Conservation (phyloP, 2,329 filamentous ascomycete genomes). For the Mycosphaerella sp. region DNA sequence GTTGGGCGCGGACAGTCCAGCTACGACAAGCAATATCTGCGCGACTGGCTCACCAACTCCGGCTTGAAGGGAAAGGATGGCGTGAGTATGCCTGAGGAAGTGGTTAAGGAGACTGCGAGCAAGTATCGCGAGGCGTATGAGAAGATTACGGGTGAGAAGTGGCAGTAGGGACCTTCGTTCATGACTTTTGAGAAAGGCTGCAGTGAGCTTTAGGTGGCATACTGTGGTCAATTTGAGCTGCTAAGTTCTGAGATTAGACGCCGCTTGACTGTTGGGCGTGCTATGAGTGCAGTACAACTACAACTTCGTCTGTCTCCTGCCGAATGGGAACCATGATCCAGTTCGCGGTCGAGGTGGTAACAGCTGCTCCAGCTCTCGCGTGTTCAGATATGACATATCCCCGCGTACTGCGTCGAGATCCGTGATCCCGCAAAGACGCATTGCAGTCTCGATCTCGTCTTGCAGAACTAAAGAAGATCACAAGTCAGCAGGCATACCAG, state of each 20-base stretch:
- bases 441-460: slow-evolving; percentile 60
- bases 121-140: slow-evolving; percentile 74
- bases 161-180: slow-evolving; percentile 2
- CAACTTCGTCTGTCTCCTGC: slow-evolving; percentile 20
- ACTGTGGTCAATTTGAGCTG: too few relatives aligned
- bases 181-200: neutral
- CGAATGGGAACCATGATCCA: slow-evolving; percentile 18
- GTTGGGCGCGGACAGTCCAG: slow-evolving; percentile 70
- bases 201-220: too few relatives aligned
- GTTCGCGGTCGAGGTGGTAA: slow-evolving; percentile 35
- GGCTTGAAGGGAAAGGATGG: slow-evolving; percentile 70
- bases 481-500: neutral
- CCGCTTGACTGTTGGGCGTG: neutral
- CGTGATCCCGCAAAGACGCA: slow-evolving; percentile 60
- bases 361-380: slow-evolving; percentile 46
- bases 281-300: neutral
- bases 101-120: slow-evolving; percentile 60
- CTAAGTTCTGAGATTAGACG: neutral
- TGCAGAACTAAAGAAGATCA: slow-evolving; percentile 34
- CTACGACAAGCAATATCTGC: slow-evolving; percentile 71
- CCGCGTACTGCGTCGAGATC: slow-evolving; percentile 56
- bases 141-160: slow-evolving; percentile 42
- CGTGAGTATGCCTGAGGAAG: slow-evolving; percentile 65
- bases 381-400: slow-evolving; percentile 50
- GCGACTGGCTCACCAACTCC: slow-evolving; percentile 71